phyloP scores from a whole-genome alignment of 2,329 filamentous ascomycete species.

The Podosphaera xanthii region DNA sequence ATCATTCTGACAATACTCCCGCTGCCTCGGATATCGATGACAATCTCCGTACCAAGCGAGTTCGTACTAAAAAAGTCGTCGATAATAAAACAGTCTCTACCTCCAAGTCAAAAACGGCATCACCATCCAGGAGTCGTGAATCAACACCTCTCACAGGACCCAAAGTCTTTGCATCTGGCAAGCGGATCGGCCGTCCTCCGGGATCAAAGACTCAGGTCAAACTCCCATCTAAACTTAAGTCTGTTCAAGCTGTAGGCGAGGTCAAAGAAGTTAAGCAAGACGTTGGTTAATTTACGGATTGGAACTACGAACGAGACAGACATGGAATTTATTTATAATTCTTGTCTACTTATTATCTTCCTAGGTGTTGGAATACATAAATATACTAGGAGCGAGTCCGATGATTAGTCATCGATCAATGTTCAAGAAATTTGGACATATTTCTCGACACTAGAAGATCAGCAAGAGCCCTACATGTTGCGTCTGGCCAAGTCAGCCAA shows the following conservation, averaged over 20 bases:
- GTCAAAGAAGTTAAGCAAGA: not conserved
- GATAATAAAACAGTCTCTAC: constrained; percentile 4
- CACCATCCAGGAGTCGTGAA: constrained; percentile 4
- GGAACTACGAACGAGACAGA: no score
- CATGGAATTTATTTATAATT: no score
- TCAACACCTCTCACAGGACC: constrained; percentile 8
- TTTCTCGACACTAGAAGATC: no score
- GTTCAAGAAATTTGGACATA: no score
- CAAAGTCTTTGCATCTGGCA: constrained; percentile 13
- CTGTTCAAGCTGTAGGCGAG: not conserved
- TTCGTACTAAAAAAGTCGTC: constrained; percentile 9
- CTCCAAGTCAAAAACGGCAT: constrained; percentile 1
- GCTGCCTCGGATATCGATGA: constrained; percentile 9
- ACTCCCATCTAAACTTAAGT: not conserved
- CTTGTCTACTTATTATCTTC: no score
- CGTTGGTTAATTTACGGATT: no score
- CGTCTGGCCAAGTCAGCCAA: no score
- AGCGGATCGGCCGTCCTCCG: constrained; percentile 15
- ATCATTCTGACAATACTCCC: constrained; percentile 10
- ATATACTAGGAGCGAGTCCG: no score
- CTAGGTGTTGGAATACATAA: no score
- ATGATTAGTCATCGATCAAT: no score
- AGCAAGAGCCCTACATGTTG: no score
- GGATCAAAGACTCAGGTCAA: constrained; percentile 7
- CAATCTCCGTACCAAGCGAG: constrained; percentile 11